Base-by-base conservation (phyloP, 2,329 filamentous ascomycete genomes). In the Talaromyces sp. region DNA sequence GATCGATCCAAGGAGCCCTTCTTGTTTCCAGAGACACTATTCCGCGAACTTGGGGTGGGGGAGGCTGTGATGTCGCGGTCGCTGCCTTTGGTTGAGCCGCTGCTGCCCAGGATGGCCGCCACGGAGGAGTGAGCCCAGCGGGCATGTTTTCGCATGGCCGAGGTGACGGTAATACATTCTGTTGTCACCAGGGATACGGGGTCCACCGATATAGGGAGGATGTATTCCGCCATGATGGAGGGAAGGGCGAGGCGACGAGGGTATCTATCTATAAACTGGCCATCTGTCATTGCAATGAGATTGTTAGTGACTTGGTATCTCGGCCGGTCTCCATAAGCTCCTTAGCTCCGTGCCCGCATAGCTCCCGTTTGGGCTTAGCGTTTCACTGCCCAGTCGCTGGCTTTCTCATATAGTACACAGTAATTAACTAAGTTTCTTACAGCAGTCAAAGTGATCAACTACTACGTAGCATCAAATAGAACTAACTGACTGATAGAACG, bases 81-180 rank as follows among this genome's bases (percentile, higher is more conserved):
- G 70, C 76, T 72, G 65, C 79, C 73, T 61, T 82, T 80, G 60
- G 83, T 80, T 39, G 73, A 74, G 57, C 73, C 74, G 65, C 81
- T 82, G 67, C 92, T 92, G 58, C 95, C 95, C 35, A 99, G 83
- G 65, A 99, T 99, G 60, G 93, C 93, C 40, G 95, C 92, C 50
- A 99, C 95, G 5, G 93, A 97, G 12, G 93, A 96, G 75, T 98
- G 93, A 55, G 92, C 92, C 83, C 93, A 98, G 67, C 95, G 90
- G 67, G 92, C 90, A 84, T 97, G 89, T 80, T 99, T 99, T 72
- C 96, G 93, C 85, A 99, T 97, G 65, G 93, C 92, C 66, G 93
- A 97, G 14, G 95, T 98, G 79, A 99, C 93, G 52, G 93, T 93
- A 74, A 98, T 98, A 77, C 95, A 99, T 87, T 99, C 95, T 77